A percentile compares a stretch with the other conserved stretches of the same genome.
These are phyloP conservation scores for Platanus orientalis DNA, from an alignment of 164 flowering plant species.

Conservation along the genomic window DNA sequence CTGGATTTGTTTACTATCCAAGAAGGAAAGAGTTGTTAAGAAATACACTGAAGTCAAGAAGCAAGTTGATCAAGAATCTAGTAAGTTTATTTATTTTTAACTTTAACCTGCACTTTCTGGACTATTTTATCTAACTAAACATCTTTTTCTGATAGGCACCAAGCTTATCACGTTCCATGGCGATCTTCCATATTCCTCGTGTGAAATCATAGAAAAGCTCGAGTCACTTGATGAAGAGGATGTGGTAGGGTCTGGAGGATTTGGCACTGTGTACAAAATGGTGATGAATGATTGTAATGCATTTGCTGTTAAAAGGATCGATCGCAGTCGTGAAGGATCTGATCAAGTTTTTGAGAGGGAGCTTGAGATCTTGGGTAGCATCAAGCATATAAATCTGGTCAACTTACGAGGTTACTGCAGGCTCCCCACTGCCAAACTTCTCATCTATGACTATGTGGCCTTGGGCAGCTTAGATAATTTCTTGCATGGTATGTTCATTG, in stretches of 20 bases:
- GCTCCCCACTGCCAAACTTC: constrained; percentile 78
- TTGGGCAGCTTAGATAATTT: constrained; percentile 84
- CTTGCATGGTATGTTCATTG: constrained; percentile 66
- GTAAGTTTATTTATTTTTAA: constrained; percentile 27
- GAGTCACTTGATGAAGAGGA: constrained; percentile 82
- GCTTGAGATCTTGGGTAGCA: constrained; percentile 85
- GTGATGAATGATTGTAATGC: constrained; percentile 90
- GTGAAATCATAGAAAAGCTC: constrained; percentile 81
- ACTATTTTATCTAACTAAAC: neutral
- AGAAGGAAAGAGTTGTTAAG: constrained; percentile 69
- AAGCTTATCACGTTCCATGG: constrained; percentile 93
- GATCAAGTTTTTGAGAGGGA: constrained; percentile 89
- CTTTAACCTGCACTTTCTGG: neutral
- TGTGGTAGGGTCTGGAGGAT: constrained; percentile 95
- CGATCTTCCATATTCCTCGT: constrained; percentile 88
- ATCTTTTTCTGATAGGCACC: constrained; percentile 40
- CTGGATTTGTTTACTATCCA: constrained; percentile 61
- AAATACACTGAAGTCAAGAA: constrained; percentile 74
- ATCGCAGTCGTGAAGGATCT: constrained; percentile 69
- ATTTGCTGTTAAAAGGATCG: constrained; percentile 94
- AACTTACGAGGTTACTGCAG: constrained; percentile 85
- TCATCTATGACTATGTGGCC: constrained; percentile 83
- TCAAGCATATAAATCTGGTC: constrained; percentile 90
- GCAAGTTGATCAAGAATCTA: constrained; percentile 55
- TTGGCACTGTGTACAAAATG: constrained; percentile 90